phyloP scores from a whole-genome alignment of 768 basidiomycete species.

The Pleurotus tuoliensis region DNA sequence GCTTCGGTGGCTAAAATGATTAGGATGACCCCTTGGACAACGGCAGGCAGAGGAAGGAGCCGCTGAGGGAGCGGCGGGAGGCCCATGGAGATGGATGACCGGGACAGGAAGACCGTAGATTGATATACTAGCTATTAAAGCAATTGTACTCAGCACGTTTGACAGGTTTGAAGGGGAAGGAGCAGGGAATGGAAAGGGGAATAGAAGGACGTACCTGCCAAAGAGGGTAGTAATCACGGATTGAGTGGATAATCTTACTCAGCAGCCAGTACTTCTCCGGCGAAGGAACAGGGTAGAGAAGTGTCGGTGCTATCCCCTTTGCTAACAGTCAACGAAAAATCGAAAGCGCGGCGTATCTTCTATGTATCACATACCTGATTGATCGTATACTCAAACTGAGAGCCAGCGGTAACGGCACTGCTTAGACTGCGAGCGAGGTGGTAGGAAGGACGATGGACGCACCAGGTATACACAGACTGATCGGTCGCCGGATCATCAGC shows the following conservation, averaged over 20 bases:
- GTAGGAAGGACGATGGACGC: slow-evolving; percentile 15
- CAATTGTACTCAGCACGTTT: not conserved
- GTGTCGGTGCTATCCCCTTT: slow-evolving; percentile 85
- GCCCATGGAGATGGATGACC: slow-evolving; percentile 85
- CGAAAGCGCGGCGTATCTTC: not conserved
- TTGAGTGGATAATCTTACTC: slow-evolving; percentile 73
- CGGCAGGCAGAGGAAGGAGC: slow-evolving; percentile 70
- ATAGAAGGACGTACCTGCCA: slow-evolving; percentile 67
- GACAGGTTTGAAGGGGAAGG: not conserved
- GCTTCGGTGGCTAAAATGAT: slow-evolving; percentile 60
- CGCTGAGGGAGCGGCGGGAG: slow-evolving; percentile 70
- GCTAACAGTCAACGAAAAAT: too few relatives aligned
- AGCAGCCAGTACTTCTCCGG: slow-evolving; percentile 56
- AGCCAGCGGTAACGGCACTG: not conserved
- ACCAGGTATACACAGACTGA: slow-evolving; percentile 42
- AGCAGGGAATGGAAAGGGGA: slow-evolving; percentile 2
- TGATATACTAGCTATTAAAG: slow-evolving; percentile 72
- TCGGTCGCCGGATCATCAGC: not conserved
- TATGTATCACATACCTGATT: slow-evolving; percentile 55
- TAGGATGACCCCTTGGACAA: slow-evolving; percentile 69
- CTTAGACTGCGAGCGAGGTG: not conserved
- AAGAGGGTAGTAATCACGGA: slow-evolving; percentile 92
- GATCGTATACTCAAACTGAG: slow-evolving; percentile 88
- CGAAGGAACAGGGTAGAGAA: slow-evolving; percentile 82
- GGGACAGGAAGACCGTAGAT: slow-evolving; percentile 89